phyloP scores from a whole-genome alignment of 192 early-diverging fungal genomes.

The Geranomyces michiganensis region DNA sequence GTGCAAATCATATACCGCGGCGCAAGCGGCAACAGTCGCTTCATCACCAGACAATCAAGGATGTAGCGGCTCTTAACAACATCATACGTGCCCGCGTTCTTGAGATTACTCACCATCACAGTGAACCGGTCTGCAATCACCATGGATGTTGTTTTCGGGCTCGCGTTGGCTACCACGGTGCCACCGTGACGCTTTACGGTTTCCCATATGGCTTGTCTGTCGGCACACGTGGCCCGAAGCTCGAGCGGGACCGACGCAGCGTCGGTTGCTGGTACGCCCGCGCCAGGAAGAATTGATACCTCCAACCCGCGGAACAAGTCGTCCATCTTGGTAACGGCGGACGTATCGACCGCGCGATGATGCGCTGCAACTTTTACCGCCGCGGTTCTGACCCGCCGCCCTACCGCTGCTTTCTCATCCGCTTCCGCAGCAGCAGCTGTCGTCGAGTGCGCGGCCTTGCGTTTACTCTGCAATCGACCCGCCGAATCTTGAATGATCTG shows the following conservation, averaged over 20 bases:
- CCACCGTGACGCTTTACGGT: slow-evolving; percentile 68
- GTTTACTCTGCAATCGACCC: slow-evolving; percentile 3
- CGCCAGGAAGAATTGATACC: slow-evolving; percentile 57
- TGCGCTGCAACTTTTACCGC: slow-evolving; percentile 29
- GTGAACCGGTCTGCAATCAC: slow-evolving; percentile 43
- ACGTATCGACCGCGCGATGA: slow-evolving; percentile 47
- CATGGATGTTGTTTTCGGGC: slow-evolving; percentile 38
- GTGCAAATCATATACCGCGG: slow-evolving; percentile 69
- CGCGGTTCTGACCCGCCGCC: not conserved
- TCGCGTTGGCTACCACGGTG: slow-evolving; percentile 60
- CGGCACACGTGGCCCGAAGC: not conserved
- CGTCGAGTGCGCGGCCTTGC: slow-evolving; percentile 42
- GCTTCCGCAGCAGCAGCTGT: not conserved
- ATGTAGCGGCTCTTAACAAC: slow-evolving; percentile 70
- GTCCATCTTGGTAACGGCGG: slow-evolving; percentile 42
- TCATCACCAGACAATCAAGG: slow-evolving; percentile 58
- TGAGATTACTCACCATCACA: slow-evolving; percentile 58
- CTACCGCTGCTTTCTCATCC: slow-evolving; percentile 3
- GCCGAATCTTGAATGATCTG: slow-evolving; percentile 26
- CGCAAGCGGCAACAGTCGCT: slow-evolving; percentile 55
- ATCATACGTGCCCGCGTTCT: slow-evolving; percentile 50
- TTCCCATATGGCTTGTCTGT: slow-evolving; percentile 62
- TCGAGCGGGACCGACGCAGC: not conserved
- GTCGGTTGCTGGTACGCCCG: slow-evolving; percentile 15
- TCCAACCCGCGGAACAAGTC: slow-evolving; percentile 65